These are phyloP conservation scores for Pythium rishiriense DNA, from an alignment of 352 stramenopile genomes.

Conservation along the genomic window DNA sequence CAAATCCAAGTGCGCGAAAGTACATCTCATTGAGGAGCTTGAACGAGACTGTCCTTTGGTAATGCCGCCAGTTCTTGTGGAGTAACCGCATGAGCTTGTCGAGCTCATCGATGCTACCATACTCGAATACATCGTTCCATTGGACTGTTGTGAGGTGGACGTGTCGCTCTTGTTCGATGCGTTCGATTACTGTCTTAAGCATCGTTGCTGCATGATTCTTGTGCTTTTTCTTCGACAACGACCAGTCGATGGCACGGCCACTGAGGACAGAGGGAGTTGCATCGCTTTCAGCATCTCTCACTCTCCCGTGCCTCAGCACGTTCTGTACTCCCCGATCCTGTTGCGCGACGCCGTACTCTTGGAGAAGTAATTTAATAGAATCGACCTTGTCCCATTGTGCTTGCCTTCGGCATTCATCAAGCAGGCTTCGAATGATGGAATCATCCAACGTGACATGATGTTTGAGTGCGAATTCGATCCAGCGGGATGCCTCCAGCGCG, in stretches of 20 bases:
- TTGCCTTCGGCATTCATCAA: conserved; percentile 51
- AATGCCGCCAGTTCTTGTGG: background rate
- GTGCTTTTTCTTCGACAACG: conserved; percentile 6
- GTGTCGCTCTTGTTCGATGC: background rate
- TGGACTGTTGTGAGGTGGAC: conserved; percentile 7
- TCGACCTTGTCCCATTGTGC: conserved; percentile 39
- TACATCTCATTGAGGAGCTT: conserved; percentile 15
- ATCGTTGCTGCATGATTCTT: conserved; percentile 6
- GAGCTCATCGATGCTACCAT: conserved; percentile 26
- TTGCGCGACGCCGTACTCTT: conserved; percentile 16
- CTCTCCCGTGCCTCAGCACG: conserved; percentile 6
- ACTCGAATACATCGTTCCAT: conserved; percentile 26
- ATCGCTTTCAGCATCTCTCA: background rate
- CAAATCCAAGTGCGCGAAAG: conserved; percentile 14
- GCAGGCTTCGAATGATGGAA: conserved; percentile 29
- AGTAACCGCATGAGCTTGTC: conserved; percentile 27
- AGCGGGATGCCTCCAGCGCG: conserved; percentile 12
- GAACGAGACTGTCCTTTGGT: background rate
- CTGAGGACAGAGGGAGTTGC: background rate
- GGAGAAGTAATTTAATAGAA: conserved; percentile 2
- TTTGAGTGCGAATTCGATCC: conserved; percentile 23
- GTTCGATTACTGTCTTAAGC: background rate
- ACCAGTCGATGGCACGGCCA: background rate
- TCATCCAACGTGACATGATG: conserved; percentile 16
- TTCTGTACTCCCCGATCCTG: conserved; percentile 16